Evolutionary conservation across 2,329 filamentous ascomycete genomes (phyloP).

Genomic region (Xylaria sp.): DNA sequence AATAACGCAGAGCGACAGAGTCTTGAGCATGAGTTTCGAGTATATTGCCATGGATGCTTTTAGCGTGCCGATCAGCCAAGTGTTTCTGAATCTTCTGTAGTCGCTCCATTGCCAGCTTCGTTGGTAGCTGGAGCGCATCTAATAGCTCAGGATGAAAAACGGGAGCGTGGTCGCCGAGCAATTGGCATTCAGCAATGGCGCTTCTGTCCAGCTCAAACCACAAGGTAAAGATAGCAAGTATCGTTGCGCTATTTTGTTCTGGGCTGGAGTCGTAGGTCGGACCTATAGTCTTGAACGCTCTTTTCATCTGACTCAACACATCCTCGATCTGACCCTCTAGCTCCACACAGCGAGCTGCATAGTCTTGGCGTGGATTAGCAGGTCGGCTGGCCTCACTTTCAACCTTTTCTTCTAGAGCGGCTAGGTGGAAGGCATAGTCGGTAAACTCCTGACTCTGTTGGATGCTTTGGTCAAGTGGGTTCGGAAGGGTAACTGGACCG

Average conservation of each 20-base stretch:
- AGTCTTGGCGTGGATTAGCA: too few relatives aligned
- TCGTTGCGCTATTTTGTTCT: constrained; percentile 62
- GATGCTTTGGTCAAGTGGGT: too few relatives aligned
- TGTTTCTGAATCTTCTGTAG: constrained; percentile 63
- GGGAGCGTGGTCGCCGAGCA: constrained; percentile 64
- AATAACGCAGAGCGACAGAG: constrained; percentile 61
- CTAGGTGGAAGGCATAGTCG: constrained; percentile 40
- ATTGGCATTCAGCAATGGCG: constrained; percentile 56
- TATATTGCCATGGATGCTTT: constrained; percentile 53
- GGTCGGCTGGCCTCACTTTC: constrained; percentile 1
- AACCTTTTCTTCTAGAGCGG: constrained; percentile 32
- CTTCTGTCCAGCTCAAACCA: constrained; percentile 68
- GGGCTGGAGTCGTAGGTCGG: constrained; percentile 57
- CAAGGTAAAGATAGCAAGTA: constrained; percentile 66
- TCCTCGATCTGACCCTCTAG: constrained; percentile 51
- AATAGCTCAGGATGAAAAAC: constrained; percentile 62
- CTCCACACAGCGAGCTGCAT: constrained; percentile 35
- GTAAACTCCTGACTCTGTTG: too few relatives aligned
- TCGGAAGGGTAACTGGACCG: too few relatives aligned
- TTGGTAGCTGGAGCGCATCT: constrained; percentile 65
- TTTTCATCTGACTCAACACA: constrained; percentile 48
- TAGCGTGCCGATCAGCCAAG: constrained; percentile 53
- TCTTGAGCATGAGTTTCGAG: too few relatives aligned
- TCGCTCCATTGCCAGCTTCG: constrained; percentile 59
- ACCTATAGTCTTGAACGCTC: constrained; percentile 38